These are phyloP conservation scores for Mallotus repandus DNA, from an alignment of 441 rosid genomes.

Conservation along the genomic window DNA sequence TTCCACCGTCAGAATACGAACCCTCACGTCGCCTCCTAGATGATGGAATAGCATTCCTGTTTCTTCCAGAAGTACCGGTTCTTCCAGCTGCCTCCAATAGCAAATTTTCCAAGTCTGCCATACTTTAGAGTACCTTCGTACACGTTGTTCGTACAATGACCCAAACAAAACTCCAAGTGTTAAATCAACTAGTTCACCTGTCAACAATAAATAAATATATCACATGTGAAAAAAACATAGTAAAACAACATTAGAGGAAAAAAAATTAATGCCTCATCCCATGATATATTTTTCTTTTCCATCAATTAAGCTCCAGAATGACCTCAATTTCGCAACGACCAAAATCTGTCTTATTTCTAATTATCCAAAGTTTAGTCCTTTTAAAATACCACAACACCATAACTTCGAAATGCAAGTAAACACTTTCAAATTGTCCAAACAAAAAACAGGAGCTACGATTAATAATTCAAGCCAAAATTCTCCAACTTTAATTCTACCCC, in stretches of 20 bases:
- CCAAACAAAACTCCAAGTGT: slow-evolving; percentile 13
- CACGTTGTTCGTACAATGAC: not conserved
- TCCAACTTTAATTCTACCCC: too few relatives aligned
- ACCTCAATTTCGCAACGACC: not conserved
- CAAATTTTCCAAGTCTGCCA: slow-evolving; percentile 87
- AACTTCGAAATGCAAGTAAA: too few relatives aligned
- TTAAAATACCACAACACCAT: too few relatives aligned
- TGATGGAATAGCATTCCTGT: slow-evolving; percentile 49
- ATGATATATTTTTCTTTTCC: not conserved
- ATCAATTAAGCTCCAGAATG: not conserved
- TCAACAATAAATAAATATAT: not conserved
- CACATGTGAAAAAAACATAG: not conserved
- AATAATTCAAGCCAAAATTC: too few relatives aligned
- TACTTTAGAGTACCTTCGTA: slow-evolving; percentile 16
- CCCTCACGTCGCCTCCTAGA: slow-evolving; percentile 72
- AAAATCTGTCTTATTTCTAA: too few relatives aligned
- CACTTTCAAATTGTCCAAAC: too few relatives aligned
- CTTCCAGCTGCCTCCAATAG: slow-evolving; percentile 98
- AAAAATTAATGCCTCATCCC: too few relatives aligned
- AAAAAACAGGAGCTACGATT: too few relatives aligned
- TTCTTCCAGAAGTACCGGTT: slow-evolving; percentile 55
- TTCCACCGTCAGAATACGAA: slow-evolving; percentile 86
- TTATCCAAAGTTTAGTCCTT: too few relatives aligned
- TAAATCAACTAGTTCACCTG: slow-evolving; percentile 11
- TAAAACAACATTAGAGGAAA: not conserved